Percentiles rank a stretch among this genome's conserved stretches.
phyloP scores from a whole-genome alignment of 768 basidiomycete species.

The Neoboletus subvelutipes region DNA sequence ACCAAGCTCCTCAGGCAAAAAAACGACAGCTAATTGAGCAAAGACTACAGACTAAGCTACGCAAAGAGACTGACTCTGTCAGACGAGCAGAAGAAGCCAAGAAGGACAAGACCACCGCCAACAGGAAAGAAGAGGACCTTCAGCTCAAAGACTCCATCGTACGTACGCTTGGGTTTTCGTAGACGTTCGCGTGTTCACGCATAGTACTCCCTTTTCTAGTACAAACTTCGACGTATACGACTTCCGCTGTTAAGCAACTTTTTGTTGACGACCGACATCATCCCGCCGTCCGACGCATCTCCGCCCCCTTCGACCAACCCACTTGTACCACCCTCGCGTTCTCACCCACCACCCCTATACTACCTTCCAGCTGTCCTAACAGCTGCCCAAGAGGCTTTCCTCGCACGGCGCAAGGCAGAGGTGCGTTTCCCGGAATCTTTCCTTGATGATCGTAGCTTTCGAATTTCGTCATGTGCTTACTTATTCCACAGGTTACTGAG shows the following conservation, averaged over 20 bases:
- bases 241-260: constrained; percentile 75
- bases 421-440: constrained; percentile 35
- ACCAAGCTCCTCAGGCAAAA: constrained; percentile 58
- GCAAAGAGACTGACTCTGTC: constrained; percentile 84
- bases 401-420: constrained; percentile 61
- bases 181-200: not conserved
- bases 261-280: constrained; percentile 69
- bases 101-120: constrained; percentile 74
- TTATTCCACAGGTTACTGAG: constrained; percentile 48
- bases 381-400: constrained; percentile 66
- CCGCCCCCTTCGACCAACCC: constrained; percentile 31
- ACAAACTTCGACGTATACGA: constrained; percentile 69
- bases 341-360: constrained; percentile 75
- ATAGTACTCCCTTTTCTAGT: constrained; percentile 39
- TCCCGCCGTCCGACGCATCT: constrained; percentile 42
- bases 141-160: constrained; percentile 82
- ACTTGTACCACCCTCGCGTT: constrained; percentile 51
- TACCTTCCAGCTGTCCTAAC: constrained; percentile 72
- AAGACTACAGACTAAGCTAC: constrained; percentile 80
- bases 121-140: constrained; percentile 79
- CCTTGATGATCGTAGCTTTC: not conserved
- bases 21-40: constrained; percentile 82
- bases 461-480: constrained; percentile 1
- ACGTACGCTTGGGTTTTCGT: constrained; percentile 30
- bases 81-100: constrained; percentile 83